Conservation (phyloP, 495 filamentous ascomycete species). For the Emericellopsis terricola region DNA sequence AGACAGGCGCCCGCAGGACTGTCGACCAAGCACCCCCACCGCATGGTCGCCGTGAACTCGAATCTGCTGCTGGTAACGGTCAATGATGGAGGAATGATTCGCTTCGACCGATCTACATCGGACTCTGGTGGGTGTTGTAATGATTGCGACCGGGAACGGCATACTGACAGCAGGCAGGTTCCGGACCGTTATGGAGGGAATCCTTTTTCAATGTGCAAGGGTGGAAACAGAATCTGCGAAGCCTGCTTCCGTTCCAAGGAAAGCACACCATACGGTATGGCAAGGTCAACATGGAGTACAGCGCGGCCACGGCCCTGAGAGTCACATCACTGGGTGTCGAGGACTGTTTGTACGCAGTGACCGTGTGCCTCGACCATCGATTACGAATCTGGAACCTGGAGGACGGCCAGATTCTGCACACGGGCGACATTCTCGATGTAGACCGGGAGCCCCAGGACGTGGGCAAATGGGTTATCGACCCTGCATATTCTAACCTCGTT, state of each 20-base stretch:
- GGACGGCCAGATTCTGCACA: conserved; percentile 51
- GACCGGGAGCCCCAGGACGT: conserved; percentile 34
- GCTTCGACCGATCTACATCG: conserved; percentile 46
- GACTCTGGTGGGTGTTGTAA: too few relatives aligned
- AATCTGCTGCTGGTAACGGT: conserved; percentile 63
- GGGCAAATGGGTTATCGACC: conserved; percentile 55
- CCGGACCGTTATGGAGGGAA: conserved; percentile 71
- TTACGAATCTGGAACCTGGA: conserved; percentile 72
- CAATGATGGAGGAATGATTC: conserved; percentile 65
- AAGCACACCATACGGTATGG: conserved; percentile 45
- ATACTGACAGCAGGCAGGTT: background rate
- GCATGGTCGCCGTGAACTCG: conserved; percentile 53
- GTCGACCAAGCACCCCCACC: conserved; percentile 61
- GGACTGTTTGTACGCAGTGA: conserved; percentile 46
- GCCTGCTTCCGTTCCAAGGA: conserved; percentile 51
- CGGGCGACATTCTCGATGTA: conserved; percentile 47
- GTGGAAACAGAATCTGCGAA: conserved; percentile 56
- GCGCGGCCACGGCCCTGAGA: conserved; percentile 40
- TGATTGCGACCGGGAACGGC: too few relatives aligned
- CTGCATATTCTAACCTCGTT: conserved; percentile 50
- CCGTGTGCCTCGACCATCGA: conserved; percentile 70
- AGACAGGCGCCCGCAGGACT: conserved; percentile 50
- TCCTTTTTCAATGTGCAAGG: conserved; percentile 60
- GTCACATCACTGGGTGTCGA: conserved; percentile 26
- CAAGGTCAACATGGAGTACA: conserved; percentile 46